Evolutionary conservation across 495 filamentous ascomycete genomes (phyloP), one percentile per base, ranked within the genome.

Genomic region (Trichoderma reesei): DNA sequence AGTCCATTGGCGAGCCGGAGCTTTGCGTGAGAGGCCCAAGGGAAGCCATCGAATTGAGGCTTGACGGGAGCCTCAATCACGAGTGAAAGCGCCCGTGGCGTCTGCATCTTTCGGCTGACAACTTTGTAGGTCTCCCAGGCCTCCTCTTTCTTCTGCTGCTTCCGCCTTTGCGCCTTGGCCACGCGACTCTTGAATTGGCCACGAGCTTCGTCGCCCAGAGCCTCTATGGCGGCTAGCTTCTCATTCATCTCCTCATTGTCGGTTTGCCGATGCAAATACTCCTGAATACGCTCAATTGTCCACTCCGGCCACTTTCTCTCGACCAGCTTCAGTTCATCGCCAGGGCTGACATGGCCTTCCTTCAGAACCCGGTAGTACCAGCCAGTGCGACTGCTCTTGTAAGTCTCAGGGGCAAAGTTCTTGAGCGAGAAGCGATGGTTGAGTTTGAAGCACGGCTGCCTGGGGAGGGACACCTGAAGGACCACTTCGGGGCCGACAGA

Each of bases 361-460:
- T 67, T 65, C 7, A 85, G 64, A 1, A 85, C 79, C 13, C 82
- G 75, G 63, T 83, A 84, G 66, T 83, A 82, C 80, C 79, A 85
- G 0, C 83, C 83, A 0, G 82, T 84, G 16, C 81, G 73, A 61
- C 75, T 77, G 9, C 68, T 72, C 69, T 76, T 76, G 72, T 75
- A 83, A n/a, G 82, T 82, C 14, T 76, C 68, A 5, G 76, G 73
- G 26, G 83, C 81, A 54, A 86, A 82, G 62, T 79, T 78, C 62
- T 79, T 80, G 1, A 84, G 70, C 56, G 75, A 69, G 72, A 84
- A 84, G 7, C 80, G 79, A 68, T 81, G 79, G 70, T 84, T 84
- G 26, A 84, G 74, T 66, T 84, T 84, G 71, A 81, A 83, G 72
- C 81, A 84, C 6, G 81, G 81, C 67, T 82, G 78, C 13, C 80